These are phyloP conservation scores for Myriangium duriaei DNA, from an alignment of 2,329 filamentous ascomycete genomes.

Conservation along the genomic window DNA sequence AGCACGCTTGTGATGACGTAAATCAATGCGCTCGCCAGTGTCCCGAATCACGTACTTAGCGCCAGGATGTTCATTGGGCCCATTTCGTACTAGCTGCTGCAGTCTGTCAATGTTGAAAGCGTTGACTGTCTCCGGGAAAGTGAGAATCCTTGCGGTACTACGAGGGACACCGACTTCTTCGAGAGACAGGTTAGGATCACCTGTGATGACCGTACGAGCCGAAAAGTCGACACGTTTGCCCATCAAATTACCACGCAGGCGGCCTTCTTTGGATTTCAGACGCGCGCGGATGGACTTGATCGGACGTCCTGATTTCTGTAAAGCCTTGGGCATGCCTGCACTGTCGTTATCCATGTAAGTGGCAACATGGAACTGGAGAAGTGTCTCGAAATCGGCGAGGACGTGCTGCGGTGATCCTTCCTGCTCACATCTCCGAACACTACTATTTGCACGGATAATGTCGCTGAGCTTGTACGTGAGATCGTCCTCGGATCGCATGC, in stretches of 20 bases:
- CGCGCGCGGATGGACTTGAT: slow-evolving; percentile 94
- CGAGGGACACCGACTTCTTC: slow-evolving; percentile 95
- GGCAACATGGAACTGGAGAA: slow-evolving; percentile 94
- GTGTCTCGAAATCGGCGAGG: slow-evolving; percentile 74
- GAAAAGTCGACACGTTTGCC: slow-evolving; percentile 99
- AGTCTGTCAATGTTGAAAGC: slow-evolving; percentile 95
- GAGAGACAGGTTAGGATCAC: slow-evolving; percentile 89
- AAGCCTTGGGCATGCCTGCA: slow-evolving; percentile 80
- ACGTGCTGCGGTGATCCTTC: slow-evolving; percentile 90
- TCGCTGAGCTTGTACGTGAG: slow-evolving; percentile 98
- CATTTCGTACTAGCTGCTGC: slow-evolving; percentile 79
- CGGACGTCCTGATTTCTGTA: slow-evolving; percentile 93
- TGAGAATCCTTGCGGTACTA: slow-evolving; percentile 83
- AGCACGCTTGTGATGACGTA: slow-evolving; percentile 82
- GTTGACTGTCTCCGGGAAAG: slow-evolving; percentile 94
- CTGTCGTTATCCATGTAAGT: slow-evolving; percentile 99
- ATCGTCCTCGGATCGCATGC: slow-evolving; percentile 93
- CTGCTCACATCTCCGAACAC: slow-evolving; percentile 78
- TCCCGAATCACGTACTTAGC: slow-evolving; percentile 93
- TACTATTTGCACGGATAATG: slow-evolving; percentile 94
- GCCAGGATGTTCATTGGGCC: slow-evolving; percentile 87
- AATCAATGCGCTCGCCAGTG: slow-evolving; percentile 85
- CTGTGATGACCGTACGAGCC: slow-evolving; percentile 97
- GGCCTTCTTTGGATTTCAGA: slow-evolving; percentile 97
- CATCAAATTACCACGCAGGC: slow-evolving; percentile 97